Evolutionary conservation across 129 eudicot genomes (phyloP).

Genomic region (Saussurea involucrata): DNA sequence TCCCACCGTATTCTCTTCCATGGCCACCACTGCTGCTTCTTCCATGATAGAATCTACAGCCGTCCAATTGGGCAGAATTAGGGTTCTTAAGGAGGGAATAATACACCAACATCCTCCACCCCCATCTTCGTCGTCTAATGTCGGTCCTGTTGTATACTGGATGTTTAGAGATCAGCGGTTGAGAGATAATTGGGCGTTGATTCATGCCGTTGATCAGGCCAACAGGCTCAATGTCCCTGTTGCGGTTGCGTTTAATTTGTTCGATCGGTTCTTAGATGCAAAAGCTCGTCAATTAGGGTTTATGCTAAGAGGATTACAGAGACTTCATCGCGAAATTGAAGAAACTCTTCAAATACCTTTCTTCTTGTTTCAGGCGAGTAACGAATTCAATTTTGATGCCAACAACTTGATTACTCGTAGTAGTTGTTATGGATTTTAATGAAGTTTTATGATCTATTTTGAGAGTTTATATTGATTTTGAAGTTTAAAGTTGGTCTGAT

Average conservation of each 20-base stretch:
- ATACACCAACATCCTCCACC: slow-evolving; percentile 4
- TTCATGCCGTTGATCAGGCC: slow-evolving; percentile 87
- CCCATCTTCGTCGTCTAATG: slow-evolving; percentile 21
- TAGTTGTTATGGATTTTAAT: not conserved
- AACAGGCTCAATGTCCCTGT: slow-evolving; percentile 72
- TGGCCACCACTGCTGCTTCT: slow-evolving; percentile 25
- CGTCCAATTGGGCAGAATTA: slow-evolving; percentile 69
- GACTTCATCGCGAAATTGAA: slow-evolving; percentile 40
- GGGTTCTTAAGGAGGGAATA: slow-evolving; percentile 57
- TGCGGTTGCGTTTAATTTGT: slow-evolving; percentile 82
- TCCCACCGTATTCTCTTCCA: not conserved
- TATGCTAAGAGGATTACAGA: slow-evolving; percentile 80
- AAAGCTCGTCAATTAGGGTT: slow-evolving; percentile 94
- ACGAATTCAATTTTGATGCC: not conserved
- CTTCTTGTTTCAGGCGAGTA: slow-evolving; percentile 66
- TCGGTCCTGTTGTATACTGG: slow-evolving; percentile 97
- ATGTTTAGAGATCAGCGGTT: slow-evolving; percentile 97
- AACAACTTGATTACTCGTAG: not conserved
- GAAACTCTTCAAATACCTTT: slow-evolving; percentile 59
- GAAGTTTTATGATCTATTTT: not conserved
- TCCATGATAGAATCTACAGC: slow-evolving; percentile 27
- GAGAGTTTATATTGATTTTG: not conserved
- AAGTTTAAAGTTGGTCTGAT: not conserved
- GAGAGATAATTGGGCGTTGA: slow-evolving; percentile 93
- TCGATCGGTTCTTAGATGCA: slow-evolving; percentile 80